Base-by-base conservation (phyloP, 768 basidiomycete genomes). In the Boletus rubescentipes region DNA sequence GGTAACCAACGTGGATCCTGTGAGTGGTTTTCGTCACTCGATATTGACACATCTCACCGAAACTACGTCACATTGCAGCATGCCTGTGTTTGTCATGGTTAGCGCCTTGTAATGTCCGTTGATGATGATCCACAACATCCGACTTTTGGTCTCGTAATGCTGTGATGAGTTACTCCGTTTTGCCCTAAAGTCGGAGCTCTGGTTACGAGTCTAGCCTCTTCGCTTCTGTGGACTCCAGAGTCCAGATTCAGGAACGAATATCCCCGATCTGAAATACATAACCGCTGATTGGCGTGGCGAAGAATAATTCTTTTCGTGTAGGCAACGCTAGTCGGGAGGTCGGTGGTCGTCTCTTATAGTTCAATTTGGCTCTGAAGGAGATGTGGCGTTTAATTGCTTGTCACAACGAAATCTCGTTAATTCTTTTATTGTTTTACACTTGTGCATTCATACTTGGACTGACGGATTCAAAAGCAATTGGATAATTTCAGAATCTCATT, bases 301-400 rank as follows among this genome's bases (percentile, higher is more conserved):
- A 21, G 29, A 40, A 32, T 39, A 40, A 39, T 38, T 36, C n/a
- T 39, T 41, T 57, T 54, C 18, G 23, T 46, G 23, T 35, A 47
- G 26, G 37, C 37, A 51, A 44, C 14, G 34, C 42, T 53, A 38
- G 44, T 48, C 16, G 31, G 6, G 46, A 38, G 26, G 41, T 50
- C 18, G 23, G 20, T 23, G 29, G 45, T 52, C 34, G 37, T 39
- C 46, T 29, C 10, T 51, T 51, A 45, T 35, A 32, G 53, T 54
- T 54, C 53, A 51, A 57, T 61, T 50, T 49, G 35, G 32, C 29
- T 55, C 52, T 39, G 55, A 55, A 61, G 48, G 61, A 40, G 47
- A 51, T 61, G 63, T 65, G 63, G 66, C 60, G 61, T 66, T 57
- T 57, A 53, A 65, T 67, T 57, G 51, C 38, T 15, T 43, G 20